Base-by-base conservation (phyloP, 495 filamentous ascomycete genomes). In the Neurospora terricola region DNA sequence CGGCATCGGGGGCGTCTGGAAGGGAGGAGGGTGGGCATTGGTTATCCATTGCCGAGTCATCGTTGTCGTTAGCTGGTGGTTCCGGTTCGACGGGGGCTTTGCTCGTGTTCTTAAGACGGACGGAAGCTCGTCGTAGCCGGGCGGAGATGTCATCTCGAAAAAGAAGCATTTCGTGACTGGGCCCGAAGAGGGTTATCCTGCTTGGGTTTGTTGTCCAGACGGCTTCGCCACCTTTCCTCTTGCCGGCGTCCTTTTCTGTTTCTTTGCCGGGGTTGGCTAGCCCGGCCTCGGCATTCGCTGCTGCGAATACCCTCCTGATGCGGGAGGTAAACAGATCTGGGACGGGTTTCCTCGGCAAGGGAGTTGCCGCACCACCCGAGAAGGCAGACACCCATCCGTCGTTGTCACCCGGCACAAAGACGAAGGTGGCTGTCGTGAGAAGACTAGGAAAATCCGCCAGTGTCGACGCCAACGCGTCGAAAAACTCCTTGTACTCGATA, bases 381-480 rank as follows among this genome's bases (percentile, higher is more conserved):
- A 97, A 97, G 4, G 93, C 87, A 0, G 93, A 95, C 3, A 83
- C 82, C 96, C 96, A 99, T 12, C 94, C 93, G 79, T 99, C 96
- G 80, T 97, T 96, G 79, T 98, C 95, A 48, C 95, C 95, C 2
- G 96, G 96, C 0, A 99, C 91, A 76, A 98, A 97, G 14, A 97
- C 82, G 76, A 97, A 96, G 0, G 92, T 94, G 3, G 92, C 90
- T 23, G 86, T 83, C 40, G 90, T 89, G n/a, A 97, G 86, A 8
- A 98, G 84, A 0, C 86, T 85, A n/a, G 92, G 94, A 80, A 93
- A 97, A 54, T 98, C 94, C 9, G 92, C 85, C n/a, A 99, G 83
- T 2, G 92, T 87, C 18, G 90, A 88, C 3, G 96, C 94, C 21
- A 99, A 87, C 6, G 88, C 87, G 82, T 98, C 92, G 77, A 97